Percentiles rank a stretch among this genome's conserved stretches.
phyloP scores from a whole-genome alignment of 1,139 yeast genomes.

The Kazachstania sp. region DNA sequence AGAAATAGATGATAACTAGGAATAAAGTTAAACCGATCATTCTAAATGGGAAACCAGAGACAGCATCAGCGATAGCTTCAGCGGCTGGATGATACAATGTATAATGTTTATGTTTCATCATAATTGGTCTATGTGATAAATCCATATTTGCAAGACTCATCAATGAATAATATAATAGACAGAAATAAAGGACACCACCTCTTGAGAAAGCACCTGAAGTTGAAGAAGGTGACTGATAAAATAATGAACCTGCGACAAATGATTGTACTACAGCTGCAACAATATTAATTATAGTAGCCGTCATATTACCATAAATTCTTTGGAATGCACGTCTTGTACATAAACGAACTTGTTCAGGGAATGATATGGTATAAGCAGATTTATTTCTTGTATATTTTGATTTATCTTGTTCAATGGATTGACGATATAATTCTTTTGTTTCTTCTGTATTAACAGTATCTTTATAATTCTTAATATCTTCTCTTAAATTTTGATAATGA shows the following conservation, averaged over 20 bases:
- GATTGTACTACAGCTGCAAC: slow-evolving; percentile 44
- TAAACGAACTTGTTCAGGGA: slow-evolving; percentile 39
- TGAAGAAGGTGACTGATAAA: slow-evolving; percentile 37
- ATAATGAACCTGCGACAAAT: slow-evolving; percentile 39
- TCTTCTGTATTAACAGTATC: slow-evolving; percentile 34
- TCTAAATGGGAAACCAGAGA: slow-evolving; percentile 44
- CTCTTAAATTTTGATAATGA: slow-evolving; percentile 36
- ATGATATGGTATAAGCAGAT: slow-evolving; percentile 42
- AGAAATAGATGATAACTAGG: slow-evolving; percentile 42
- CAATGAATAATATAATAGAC: slow-evolving; percentile 45
- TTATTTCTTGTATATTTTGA: slow-evolving; percentile 33
- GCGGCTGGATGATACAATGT: slow-evolving; percentile 52
- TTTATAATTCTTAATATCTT: slow-evolving; percentile 42
- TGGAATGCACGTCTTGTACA: slow-evolving; percentile 44
- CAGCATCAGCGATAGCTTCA: slow-evolving; percentile 42
- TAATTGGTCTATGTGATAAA: slow-evolving; percentile 44
- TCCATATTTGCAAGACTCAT: slow-evolving; percentile 49
- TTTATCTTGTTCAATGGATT: slow-evolving; percentile 38
- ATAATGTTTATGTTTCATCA: slow-evolving; percentile 49
- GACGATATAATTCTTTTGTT: slow-evolving; percentile 34
- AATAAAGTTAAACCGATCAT: slow-evolving; percentile 39
- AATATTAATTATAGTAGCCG: slow-evolving; percentile 40
- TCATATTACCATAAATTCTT: slow-evolving; percentile 43
- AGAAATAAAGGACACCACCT: slow-evolving; percentile 50
- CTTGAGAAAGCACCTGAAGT: slow-evolving; percentile 49